Evolutionary conservation across 2,329 filamentous ascomycete species (phyloP).

Genomic region (Talaromyces sp.): DNA sequence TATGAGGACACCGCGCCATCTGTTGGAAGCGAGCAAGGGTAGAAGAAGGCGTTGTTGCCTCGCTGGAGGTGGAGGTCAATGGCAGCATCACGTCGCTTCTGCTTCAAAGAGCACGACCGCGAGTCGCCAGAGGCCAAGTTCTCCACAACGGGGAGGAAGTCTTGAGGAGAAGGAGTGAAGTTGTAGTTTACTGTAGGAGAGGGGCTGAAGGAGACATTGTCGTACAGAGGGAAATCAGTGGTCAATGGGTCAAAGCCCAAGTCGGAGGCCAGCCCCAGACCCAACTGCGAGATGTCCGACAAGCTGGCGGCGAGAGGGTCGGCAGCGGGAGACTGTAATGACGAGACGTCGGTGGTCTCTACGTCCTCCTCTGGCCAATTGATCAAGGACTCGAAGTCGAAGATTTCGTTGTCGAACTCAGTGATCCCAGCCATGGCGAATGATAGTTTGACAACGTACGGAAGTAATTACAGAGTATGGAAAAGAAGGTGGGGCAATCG

Average conservation of each 20-base stretch:
- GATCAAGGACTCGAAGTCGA: slow-evolving; percentile 31
- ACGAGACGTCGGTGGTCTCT: slow-evolving; percentile 13
- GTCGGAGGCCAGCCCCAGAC: neutral
- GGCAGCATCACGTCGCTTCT: slow-evolving; percentile 37
- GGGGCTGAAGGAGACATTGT: neutral
- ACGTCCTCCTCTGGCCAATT: slow-evolving; percentile 22
- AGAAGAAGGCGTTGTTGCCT: slow-evolving; percentile 22
- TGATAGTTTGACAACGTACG: neutral
- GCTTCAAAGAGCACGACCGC: slow-evolving; percentile 29
- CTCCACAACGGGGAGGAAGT: slow-evolving; percentile 15
- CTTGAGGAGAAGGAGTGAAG: neutral
- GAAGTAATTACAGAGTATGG: too few species aligned
- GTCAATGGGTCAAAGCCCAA: neutral
- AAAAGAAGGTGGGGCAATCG: neutral
- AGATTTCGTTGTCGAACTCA: slow-evolving; percentile 20
- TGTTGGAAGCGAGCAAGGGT: slow-evolving; percentile 21
- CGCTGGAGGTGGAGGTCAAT: slow-evolving; percentile 38
- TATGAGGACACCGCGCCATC: slow-evolving; percentile 28
- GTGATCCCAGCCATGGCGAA: neutral
- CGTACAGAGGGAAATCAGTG: neutral
- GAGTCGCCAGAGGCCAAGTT: slow-evolving; percentile 27
- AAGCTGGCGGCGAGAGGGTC: neutral
- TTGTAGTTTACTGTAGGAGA: neutral
- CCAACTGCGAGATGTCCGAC: neutral
- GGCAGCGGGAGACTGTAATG: neutral